Conservation (phyloP, 208 protist species). For the Tetramitus jugosus region DNA sequence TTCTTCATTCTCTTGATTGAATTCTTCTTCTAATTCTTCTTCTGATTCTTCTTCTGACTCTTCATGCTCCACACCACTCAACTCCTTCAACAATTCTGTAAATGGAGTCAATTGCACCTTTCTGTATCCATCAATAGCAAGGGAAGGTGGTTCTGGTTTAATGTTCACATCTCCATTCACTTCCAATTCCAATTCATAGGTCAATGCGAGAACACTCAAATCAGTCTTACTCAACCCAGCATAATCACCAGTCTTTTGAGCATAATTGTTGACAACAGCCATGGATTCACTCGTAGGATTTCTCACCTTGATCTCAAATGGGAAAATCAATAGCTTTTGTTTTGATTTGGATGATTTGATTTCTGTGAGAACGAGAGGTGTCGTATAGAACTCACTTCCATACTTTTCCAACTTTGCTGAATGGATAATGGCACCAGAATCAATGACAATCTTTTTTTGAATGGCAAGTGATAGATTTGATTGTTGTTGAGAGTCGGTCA, state of each 20-base stretch:
- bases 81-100: not conserved
- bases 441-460: not conserved
- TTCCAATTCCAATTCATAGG: not conserved
- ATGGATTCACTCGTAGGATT: not conserved
- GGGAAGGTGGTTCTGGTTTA: not conserved
- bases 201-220: not conserved
- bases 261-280: not conserved
- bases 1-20: not conserved
- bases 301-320: not conserved
- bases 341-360: not conserved
- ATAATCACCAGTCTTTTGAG: constrained; percentile 15
- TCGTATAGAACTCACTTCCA: not conserved
- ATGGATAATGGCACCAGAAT: constrained; percentile 3
- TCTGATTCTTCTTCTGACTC: not conserved
- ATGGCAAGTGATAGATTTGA: not conserved
- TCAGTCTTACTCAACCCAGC: not conserved
- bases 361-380: not conserved
- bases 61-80: not conserved
- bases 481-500: not conserved
- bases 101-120: not conserved
- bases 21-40: not conserved
- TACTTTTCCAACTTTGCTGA: not conserved
- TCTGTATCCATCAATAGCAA: not conserved
- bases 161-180: not conserved
- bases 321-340: not conserved